Percentiles rank a stretch among this genome's conserved stretches.
Conservation (phyloP, 2,329 filamentous ascomycete genomes). For the Apiospora koreana region DNA sequence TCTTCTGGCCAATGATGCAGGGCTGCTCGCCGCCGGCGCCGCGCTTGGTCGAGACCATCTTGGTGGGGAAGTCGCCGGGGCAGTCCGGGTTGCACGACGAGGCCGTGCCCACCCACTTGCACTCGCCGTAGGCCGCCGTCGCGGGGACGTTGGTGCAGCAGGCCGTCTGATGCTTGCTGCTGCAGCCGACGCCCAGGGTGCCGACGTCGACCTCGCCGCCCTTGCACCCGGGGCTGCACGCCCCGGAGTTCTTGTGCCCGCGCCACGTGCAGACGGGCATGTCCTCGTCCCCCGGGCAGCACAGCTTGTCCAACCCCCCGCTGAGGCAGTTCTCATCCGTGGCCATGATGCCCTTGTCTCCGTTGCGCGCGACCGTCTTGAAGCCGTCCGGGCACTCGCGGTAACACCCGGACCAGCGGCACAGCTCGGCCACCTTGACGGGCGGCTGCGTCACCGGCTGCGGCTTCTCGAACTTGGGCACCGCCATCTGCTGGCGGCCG, state of each 20-base stretch:
- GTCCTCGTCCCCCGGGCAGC: neutral
- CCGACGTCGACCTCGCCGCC: constrained; percentile 19
- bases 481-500: neutral
- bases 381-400: constrained; percentile 2
- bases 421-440: neutral
- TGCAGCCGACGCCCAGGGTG: constrained; percentile 14
- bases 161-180: constrained; percentile 16
- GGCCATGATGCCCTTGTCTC: neutral
- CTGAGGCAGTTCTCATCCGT: neutral
- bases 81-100: neutral
- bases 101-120: constrained; percentile 16
- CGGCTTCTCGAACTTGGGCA: neutral
- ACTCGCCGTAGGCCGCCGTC: constrained; percentile 15
- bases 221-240: constrained; percentile 19
- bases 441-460: constrained; percentile 1
- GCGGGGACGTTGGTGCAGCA: constrained; percentile 16
- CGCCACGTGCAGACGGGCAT: constrained; percentile 20
- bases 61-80: neutral
- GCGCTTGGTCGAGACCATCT: neutral
- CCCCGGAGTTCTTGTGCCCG: constrained; percentile 20
- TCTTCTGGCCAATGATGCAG: neutral
- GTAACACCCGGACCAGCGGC: constrained; percentile 1
- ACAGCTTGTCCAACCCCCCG: neutral
- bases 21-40: constrained; percentile 8
- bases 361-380: neutral